Evolutionary conservation across 176 grass and related monocot species (phyloP).

Genomic region (Ampelocalamus luodianensis): DNA sequence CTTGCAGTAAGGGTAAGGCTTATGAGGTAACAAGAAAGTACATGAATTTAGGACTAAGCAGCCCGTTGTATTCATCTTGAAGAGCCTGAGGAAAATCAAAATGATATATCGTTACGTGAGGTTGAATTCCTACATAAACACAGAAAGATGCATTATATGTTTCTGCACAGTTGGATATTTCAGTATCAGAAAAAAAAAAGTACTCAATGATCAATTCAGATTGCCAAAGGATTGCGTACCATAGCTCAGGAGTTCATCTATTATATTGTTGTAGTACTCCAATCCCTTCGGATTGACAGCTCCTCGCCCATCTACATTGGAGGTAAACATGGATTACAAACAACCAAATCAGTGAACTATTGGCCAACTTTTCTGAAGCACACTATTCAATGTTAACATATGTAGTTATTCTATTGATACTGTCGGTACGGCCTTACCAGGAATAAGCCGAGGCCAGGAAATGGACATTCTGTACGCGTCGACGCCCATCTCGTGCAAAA

Average conservation of each 20-base stretch:
- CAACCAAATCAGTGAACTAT: neutral
- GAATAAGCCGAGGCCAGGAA: constrained; percentile 85
- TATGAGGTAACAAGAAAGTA: constrained; percentile 35
- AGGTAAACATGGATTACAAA: constrained; percentile 16
- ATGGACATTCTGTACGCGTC: constrained; percentile 93
- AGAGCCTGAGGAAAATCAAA: constrained; percentile 92
- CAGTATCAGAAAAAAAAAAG: neutral
- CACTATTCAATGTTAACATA: neutral
- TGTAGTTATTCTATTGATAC: neutral
- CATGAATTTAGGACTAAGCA: constrained; percentile 80
- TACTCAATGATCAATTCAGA: neutral
- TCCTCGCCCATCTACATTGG: constrained; percentile 77
- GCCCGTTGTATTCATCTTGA: constrained; percentile 71
- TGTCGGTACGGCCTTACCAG: constrained; percentile 44
- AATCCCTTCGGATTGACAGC: constrained; percentile 81
- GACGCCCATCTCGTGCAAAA: constrained; percentile 79
- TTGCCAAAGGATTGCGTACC: constrained; percentile 41
- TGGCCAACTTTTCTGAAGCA: neutral
- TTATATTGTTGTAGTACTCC: constrained; percentile 90
- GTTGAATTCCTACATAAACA: constrained; percentile 71
- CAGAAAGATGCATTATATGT: constrained; percentile 12
- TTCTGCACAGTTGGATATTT: neutral
- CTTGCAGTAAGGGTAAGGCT: neutral
- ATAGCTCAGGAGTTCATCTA: constrained; percentile 78
- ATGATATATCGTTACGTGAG: constrained; percentile 87